phyloP scores from a whole-genome alignment of 345 rosid genomes.

The Dipteronia dyeriana region DNA sequence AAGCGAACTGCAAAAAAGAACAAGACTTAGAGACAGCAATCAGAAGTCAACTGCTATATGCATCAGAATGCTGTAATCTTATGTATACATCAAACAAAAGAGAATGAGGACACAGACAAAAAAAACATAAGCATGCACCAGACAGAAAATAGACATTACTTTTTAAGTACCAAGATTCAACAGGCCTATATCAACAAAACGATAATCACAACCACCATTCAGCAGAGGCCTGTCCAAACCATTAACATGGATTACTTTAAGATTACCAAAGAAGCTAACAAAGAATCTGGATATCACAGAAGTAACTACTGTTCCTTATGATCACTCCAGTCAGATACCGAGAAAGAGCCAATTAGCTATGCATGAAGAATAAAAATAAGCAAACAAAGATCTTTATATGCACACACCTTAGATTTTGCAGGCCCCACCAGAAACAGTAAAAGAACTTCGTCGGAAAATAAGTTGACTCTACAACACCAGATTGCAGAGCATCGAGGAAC shows the following conservation, averaged over 20 bases:
- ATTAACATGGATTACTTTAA: neutral
- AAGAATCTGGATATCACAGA: conserved; percentile 2
- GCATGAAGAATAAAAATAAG: neutral
- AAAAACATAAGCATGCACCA: neutral
- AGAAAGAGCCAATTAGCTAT: neutral
- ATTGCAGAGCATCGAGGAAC: conserved; percentile 52
- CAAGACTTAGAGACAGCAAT: conserved; percentile 9
- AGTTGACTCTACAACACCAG: conserved; percentile 58
- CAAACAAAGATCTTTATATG: neutral
- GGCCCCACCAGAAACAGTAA: conserved; percentile 86
- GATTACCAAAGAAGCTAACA: neutral
- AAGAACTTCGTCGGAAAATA: conserved; percentile 70
- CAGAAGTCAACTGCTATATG: conserved; percentile 5
- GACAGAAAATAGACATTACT: neutral
- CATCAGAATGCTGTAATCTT: neutral
- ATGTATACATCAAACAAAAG: conserved; percentile 7
- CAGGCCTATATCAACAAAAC: neutral
- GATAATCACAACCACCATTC: neutral
- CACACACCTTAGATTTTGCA: conserved; percentile 66
- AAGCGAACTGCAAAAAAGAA: conserved; percentile 44
- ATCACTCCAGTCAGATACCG: neutral
- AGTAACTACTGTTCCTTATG: neutral
- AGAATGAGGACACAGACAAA: neutral
- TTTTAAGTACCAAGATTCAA: neutral
- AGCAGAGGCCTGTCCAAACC: neutral